A percentile compares a stretch with the other conserved stretches of the same genome.
phyloP scores from a whole-genome alignment of 2,329 filamentous ascomycete species.

The Fusarium virguliforme region DNA sequence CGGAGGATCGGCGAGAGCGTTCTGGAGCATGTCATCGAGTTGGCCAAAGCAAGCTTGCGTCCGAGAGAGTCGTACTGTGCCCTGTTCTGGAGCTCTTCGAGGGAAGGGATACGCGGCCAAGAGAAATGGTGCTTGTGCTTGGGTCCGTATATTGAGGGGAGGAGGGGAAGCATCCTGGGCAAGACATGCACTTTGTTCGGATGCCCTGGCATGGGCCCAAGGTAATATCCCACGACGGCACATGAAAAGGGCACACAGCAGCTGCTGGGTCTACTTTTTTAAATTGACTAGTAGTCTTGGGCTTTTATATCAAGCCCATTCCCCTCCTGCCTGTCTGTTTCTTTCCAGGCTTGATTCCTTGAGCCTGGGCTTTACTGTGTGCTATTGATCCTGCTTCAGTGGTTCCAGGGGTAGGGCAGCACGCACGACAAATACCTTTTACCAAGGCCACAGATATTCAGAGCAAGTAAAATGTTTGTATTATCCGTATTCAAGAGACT shows the following conservation, averaged over 20 bases:
- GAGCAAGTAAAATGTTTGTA: slow-evolving; percentile 2
- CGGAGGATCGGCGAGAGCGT: slow-evolving; percentile 4
- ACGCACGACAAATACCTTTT: not conserved
- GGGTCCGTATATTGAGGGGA: not conserved
- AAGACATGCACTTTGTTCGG: slow-evolving; percentile 4
- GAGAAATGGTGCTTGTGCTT: not conserved
- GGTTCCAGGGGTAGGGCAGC: not conserved
- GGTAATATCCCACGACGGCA: slow-evolving; percentile 8
- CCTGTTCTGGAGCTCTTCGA: not conserved
- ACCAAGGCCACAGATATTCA: not conserved
- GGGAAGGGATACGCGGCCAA: slow-evolving; percentile 5
- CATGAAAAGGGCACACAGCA: slow-evolving; percentile 21
- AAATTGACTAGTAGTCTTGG: not conserved
- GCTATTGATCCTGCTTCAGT: not conserved
- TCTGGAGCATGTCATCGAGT: not conserved
- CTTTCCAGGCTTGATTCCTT: slow-evolving; percentile 4
- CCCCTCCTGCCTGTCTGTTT: not conserved
- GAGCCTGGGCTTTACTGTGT: not conserved
- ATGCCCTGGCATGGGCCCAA: slow-evolving; percentile 1
- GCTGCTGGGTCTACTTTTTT: slow-evolving; percentile 18
- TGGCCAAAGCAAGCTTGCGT: not conserved
- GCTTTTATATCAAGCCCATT: slow-evolving; percentile 24
- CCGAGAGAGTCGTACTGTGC: not conserved
- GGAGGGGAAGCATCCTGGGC: not conserved
- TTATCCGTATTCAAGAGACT: not conserved